These are phyloP conservation scores for Cryphonectria japonica DNA, from an alignment of 2,329 filamentous ascomycete species.

Conservation along the genomic window DNA sequence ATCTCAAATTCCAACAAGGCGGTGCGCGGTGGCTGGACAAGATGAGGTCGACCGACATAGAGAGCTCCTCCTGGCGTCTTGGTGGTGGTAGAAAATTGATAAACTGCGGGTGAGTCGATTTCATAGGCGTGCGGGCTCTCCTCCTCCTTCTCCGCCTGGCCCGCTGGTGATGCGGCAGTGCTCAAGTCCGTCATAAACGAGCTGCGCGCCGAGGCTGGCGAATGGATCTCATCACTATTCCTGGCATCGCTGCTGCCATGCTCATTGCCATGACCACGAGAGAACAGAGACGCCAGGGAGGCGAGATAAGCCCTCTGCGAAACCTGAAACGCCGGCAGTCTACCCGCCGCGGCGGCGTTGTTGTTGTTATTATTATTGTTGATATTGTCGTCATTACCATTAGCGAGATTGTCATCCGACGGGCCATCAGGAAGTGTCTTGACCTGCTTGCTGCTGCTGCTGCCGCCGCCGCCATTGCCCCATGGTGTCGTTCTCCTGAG, in stretches of 20 bases:
- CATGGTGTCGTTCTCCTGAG: background rate
- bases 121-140: slow-evolving; percentile 13
- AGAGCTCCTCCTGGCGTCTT: background rate
- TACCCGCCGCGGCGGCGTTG: background rate
- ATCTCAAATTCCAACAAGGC: slow-evolving; percentile 25
- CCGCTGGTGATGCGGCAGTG: background rate
- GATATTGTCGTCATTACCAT: background rate
- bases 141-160: background rate
- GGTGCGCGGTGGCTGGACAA: slow-evolving; percentile 13
- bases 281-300: slow-evolving; percentile 19
- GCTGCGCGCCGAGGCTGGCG: slow-evolving; percentile 5
- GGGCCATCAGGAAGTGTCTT: background rate
- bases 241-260: background rate
- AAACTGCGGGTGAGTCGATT: slow-evolving; percentile 9
- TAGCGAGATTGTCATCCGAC: slow-evolving; percentile 1
- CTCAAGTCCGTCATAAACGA: slow-evolving; percentile 11
- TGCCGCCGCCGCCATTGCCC: too few species aligned
- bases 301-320: slow-evolving; percentile 22
- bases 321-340: slow-evolving; percentile 9
- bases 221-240: background rate
- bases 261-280: slow-evolving; percentile 3
- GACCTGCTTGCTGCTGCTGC: background rate
- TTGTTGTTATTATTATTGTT: background rate
- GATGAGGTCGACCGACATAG: slow-evolving; percentile 20
- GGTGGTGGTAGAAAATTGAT: slow-evolving; percentile 9